These are phyloP conservation scores for Aspergillus spinulosporus DNA, from an alignment of 2,329 filamentous ascomycete genomes.

Conservation along the genomic window DNA sequence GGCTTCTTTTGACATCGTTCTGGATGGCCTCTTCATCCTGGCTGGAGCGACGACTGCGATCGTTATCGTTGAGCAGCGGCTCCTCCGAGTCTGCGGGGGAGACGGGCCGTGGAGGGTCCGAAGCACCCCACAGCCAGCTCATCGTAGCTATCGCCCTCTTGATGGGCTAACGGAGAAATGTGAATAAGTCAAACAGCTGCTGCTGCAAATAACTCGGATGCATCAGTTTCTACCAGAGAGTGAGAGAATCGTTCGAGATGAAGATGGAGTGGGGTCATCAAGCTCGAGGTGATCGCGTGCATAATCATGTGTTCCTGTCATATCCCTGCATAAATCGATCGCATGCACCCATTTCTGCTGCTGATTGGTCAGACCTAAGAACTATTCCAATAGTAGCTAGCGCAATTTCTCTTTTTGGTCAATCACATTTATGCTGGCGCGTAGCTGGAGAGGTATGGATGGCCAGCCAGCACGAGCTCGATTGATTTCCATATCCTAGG, in stretches of 20 bases:
- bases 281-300: background rate
- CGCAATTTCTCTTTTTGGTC: too few relatives aligned
- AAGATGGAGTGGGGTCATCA: background rate
- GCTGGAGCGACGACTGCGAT: conserved; percentile 3
- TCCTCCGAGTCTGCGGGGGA: conserved; percentile 7
- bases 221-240: background rate
- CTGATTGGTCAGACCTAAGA: background rate
- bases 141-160: background rate
- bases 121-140: conserved; percentile 8
- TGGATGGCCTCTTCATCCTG: background rate
- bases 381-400: too few relatives aligned
- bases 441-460: too few relatives aligned
- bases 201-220: too few relatives aligned
- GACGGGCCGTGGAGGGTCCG: background rate
- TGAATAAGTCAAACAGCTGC: too few relatives aligned
- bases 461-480: too few relatives aligned
- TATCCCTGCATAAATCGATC: background rate
- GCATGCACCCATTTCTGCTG: background rate
- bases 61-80: conserved; percentile 6
- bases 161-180: too few relatives aligned
- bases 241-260: background rate
- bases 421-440: too few relatives aligned
- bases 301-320: background rate
- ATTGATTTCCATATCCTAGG: too few relatives aligned
- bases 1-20: background rate